A percentile compares a stretch with the other conserved stretches of the same genome.
These are phyloP conservation scores for Podila clonocystis DNA, from an alignment of 192 early-diverging fungal species.

Conservation along the genomic window DNA sequence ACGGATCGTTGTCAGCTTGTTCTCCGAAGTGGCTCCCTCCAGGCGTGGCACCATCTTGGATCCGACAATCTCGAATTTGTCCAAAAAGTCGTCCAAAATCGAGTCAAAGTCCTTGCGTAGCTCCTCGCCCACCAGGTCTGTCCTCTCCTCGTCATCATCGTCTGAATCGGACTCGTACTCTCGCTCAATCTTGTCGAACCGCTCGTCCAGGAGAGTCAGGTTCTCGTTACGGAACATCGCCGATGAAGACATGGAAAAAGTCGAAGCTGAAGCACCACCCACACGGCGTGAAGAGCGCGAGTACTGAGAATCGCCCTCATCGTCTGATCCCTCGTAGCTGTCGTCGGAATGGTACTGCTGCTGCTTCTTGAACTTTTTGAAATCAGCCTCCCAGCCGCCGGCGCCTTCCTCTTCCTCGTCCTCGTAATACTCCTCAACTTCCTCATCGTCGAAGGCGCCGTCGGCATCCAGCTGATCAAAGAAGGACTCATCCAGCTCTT, in stretches of 20 bases:
- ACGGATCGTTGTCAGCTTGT: conserved; percentile 71
- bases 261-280: conserved; percentile 53
- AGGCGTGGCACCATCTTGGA: conserved; percentile 71
- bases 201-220: conserved; percentile 91
- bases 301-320: conserved; percentile 51
- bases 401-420: conserved; percentile 54
- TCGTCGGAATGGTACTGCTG: conserved; percentile 40
- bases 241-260: conserved; percentile 92
- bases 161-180: conserved; percentile 67
- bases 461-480: conserved; percentile 83
- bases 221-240: conserved; percentile 93
- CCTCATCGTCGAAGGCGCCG: conserved; percentile 56
- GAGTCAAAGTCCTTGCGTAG: conserved; percentile 76
- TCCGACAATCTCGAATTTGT: conserved; percentile 80
- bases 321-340: conserved; percentile 62
- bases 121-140: conserved; percentile 59
- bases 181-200: conserved; percentile 86
- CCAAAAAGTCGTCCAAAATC: conserved; percentile 81
- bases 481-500: conserved; percentile 84
- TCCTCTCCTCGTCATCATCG: conserved; percentile 62
- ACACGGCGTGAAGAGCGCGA: conserved; percentile 43
- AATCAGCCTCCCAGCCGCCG: conserved; percentile 65
- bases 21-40: conserved; percentile 69
- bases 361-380: conserved; percentile 64
- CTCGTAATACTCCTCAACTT: conserved; percentile 69